Evolutionary conservation across 2,329 filamentous ascomycete species (phyloP), one percentile per base, ranked within the genome.

Genomic region (Epichloe amarillans): DNA sequence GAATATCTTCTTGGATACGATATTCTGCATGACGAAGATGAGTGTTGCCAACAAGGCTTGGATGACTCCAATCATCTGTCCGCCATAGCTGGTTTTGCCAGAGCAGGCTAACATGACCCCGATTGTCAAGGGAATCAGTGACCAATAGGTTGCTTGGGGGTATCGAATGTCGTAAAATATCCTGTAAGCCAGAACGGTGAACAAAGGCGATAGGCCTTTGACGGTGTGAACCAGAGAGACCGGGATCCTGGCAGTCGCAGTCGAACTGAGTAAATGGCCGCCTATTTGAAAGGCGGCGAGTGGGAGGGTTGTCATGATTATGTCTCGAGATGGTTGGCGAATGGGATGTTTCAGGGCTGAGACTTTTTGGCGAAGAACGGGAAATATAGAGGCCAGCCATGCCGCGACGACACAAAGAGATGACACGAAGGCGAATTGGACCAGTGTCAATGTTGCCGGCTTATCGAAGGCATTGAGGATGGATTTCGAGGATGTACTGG

Each of bases 151-250:
- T 6, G 89, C 82, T 36, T 75, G 75, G 1, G 89, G 88, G 66
- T 98, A 97, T 57, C 80, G 82, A 54, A 97, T 94, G 60, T 88
- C 78, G 69, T 91, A 95, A 63, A 96, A 76, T 57, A 95, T 69
- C 50, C 93, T 83, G 65, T 98, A 98, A 49, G 93, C 93, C 50
- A 95, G 68, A 41, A 98, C 93, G 0, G 93, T 98, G 66, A 98
- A 94, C 7, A 98, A 74, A 4, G 93, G 93, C 3, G 91, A 97
- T 26, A 98, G 80, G 7, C 93, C 93, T 71, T 98, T 98, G 70
- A 98, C 97, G 1, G 93, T 98, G 68, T 98, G 93, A 3, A 98
- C 93, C 37, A 98, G 77, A 6, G 93, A 97, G 1, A 98, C 93
- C 0, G 93, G 91, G 50, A 98, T 97, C 64, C 89, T 87, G 47